Evolutionary conservation across 768 basidiomycete species (phyloP).

Genomic region (Lentinula aciculospora): DNA sequence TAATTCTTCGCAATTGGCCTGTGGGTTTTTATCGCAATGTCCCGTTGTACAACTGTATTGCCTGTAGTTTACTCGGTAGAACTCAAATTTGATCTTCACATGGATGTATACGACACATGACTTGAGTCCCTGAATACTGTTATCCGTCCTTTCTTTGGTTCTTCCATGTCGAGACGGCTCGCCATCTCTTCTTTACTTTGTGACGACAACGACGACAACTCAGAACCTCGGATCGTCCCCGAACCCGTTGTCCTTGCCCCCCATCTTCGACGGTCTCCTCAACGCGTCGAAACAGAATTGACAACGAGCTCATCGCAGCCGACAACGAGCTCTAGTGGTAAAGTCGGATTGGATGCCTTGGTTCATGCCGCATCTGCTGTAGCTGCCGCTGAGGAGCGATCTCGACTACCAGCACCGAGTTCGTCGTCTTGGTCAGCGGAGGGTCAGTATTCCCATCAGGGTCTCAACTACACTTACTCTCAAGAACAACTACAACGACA

Average conservation of each 20-base stretch:
- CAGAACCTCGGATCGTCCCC: slow-evolving; percentile 15
- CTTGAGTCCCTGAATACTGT: neutral
- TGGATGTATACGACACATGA: neutral
- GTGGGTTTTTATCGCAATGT: slow-evolving; percentile 81
- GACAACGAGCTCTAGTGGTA: neutral
- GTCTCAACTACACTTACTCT: neutral
- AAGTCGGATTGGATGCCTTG: slow-evolving; percentile 53
- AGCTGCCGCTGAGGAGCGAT: slow-evolving; percentile 55
- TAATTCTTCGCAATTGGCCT: slow-evolving; percentile 59
- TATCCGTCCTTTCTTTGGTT: slow-evolving; percentile 6
- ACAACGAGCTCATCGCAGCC: slow-evolving; percentile 1
- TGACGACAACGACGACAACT: slow-evolving; percentile 30
- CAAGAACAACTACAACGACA: slow-evolving; percentile 7
- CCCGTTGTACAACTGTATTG: slow-evolving; percentile 67
- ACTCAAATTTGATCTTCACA: neutral
- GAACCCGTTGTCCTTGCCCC: slow-evolving; percentile 25
- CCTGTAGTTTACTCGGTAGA: neutral
- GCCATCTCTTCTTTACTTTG: slow-evolving; percentile 75
- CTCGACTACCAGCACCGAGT: slow-evolving; percentile 29
- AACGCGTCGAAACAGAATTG: neutral
- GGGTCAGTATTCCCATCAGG: neutral
- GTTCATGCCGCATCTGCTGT: slow-evolving; percentile 41
- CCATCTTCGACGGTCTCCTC: slow-evolving; percentile 19
- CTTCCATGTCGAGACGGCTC: slow-evolving; percentile 49
- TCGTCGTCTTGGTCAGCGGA: neutral